These are phyloP conservation scores for Podospora conica DNA, from an alignment of 495 filamentous ascomycete species.

Conservation along the genomic window DNA sequence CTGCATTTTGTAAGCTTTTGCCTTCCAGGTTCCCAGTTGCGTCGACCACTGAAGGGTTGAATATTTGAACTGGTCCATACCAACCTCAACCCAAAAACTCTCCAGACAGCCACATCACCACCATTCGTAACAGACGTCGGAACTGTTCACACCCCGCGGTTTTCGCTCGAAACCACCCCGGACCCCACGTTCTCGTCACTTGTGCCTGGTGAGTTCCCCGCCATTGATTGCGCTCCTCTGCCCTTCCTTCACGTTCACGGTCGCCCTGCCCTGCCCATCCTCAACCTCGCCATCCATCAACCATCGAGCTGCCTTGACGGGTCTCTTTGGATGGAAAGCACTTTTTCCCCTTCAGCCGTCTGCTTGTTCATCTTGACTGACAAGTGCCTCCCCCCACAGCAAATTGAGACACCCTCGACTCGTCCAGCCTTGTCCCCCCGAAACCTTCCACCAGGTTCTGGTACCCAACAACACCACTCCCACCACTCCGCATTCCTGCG, in stretches of 20 bases:
- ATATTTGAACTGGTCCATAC: slow-evolving; percentile 13
- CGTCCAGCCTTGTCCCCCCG: not conserved
- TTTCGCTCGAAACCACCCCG: not conserved
- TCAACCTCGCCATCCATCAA: not conserved
- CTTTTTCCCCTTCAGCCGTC: not conserved
- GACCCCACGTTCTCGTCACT: not conserved
- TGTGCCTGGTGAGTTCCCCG: not conserved
- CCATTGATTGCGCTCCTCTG: not conserved
- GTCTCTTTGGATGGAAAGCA: not conserved
- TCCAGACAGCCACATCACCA: not conserved
- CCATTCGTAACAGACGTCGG: not conserved
- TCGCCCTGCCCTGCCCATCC: not conserved
- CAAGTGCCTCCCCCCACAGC: not conserved
- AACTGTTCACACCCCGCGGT: not conserved
- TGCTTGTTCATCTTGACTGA: not conserved
- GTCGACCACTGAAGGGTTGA: not conserved
- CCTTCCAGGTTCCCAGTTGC: not conserved
- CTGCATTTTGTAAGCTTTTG: slow-evolving; percentile 21
- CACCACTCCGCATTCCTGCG: not conserved
- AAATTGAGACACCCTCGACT: slow-evolving; percentile 2
- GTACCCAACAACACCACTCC: not conserved
- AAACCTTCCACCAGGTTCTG: not conserved
- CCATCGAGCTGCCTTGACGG: not conserved
- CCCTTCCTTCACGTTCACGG: not conserved
- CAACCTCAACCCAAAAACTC: not conserved